Evolutionary conservation across 139 green algal species (phyloP).

Genomic region (Penium margaritaceum): DNA sequence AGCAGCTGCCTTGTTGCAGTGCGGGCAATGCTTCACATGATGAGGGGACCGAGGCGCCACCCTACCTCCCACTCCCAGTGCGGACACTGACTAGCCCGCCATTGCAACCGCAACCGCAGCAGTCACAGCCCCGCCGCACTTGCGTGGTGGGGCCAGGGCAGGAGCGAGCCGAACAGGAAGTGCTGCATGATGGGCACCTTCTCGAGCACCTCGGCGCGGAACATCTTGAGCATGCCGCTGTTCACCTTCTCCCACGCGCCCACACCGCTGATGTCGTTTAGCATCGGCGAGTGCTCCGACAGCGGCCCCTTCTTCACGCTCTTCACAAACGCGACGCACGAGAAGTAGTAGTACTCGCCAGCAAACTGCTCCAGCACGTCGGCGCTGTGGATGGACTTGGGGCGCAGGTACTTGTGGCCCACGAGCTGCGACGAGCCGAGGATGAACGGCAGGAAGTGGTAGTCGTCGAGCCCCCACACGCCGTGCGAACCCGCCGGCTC

Average conservation of each 20-base stretch:
- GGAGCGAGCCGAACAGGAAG: slow-evolving; percentile 60
- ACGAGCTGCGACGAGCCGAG: slow-evolving; percentile 77
- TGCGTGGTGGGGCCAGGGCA: slow-evolving; percentile 38
- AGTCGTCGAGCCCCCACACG: slow-evolving; percentile 96
- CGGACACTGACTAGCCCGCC: too few species aligned
- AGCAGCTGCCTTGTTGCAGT: too few species aligned
- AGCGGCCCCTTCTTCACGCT: slow-evolving; percentile 87
- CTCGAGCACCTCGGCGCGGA: slow-evolving; percentile 83
- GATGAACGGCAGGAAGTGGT: slow-evolving; percentile 94
- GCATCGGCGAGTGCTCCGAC: slow-evolving; percentile 85
- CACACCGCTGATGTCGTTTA: slow-evolving; percentile 85
- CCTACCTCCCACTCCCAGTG: too few species aligned
- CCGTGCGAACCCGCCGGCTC: slow-evolving; percentile 91
- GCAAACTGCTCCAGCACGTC: slow-evolving; percentile 59
- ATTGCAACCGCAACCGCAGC: too few species aligned
- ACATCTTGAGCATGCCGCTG: slow-evolving; percentile 94
- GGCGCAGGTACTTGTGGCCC: slow-evolving; percentile 67
- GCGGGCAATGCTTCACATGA: too few species aligned
- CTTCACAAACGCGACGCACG: slow-evolving; percentile 31
- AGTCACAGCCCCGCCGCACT: too few species aligned
- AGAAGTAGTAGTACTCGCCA: slow-evolving; percentile 83
- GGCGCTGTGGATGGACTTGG: slow-evolving; percentile 69
- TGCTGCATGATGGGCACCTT: slow-evolving; percentile 99
- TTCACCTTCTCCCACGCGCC: slow-evolving; percentile 77
- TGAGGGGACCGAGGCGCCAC: too few species aligned